A percentile compares a stretch with the other conserved stretches of the same genome.
Evolutionary conservation across 2,329 filamentous ascomycete species (phyloP).

Genomic region (Graphilbum ipis-grandicollis): DNA sequence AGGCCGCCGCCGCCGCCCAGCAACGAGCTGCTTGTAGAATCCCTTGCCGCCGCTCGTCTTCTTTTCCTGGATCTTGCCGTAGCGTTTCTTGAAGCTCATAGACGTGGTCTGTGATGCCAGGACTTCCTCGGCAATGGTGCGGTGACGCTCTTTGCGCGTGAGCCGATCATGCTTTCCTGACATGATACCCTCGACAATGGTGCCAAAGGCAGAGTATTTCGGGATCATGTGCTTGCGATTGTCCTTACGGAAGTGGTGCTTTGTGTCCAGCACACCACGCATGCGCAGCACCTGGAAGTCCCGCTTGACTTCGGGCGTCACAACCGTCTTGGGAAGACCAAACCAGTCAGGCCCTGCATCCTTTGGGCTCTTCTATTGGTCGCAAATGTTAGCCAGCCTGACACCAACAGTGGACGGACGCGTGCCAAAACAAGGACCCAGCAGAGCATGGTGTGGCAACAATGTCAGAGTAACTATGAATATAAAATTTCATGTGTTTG

Average conservation of each 20-base stretch:
- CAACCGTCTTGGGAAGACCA: constrained; percentile 64
- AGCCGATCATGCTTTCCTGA: constrained; percentile 73
- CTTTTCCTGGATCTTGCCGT: constrained; percentile 61
- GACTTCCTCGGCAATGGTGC: constrained; percentile 73
- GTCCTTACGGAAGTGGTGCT: constrained; percentile 84
- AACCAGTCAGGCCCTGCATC: constrained; percentile 76
- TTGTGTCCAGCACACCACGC: constrained; percentile 75
- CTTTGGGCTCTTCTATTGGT: constrained; percentile 19
- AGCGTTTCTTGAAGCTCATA: constrained; percentile 71
- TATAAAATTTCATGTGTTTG: constrained; percentile 38
- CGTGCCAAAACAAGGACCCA: too few relatives aligned
- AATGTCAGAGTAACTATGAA: constrained; percentile 67
- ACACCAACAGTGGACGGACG: too few relatives aligned
- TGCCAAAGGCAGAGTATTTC: constrained; percentile 76
- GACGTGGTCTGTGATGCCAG: constrained; percentile 48
- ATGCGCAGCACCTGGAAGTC: constrained; percentile 83
- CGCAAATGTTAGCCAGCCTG: constrained; percentile 10
- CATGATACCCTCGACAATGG: constrained; percentile 72
- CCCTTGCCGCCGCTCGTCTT: constrained; percentile 82
- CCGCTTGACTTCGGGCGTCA: constrained; percentile 63
- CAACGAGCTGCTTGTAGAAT: constrained; percentile 66
- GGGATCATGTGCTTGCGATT: constrained; percentile 52
- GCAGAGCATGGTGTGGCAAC: constrained; percentile 19
- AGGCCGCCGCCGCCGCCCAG: constrained; percentile 13
- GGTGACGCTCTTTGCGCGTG: constrained; percentile 73